These are phyloP conservation scores for Didymella exigua DNA, from an alignment of 2,329 filamentous ascomycete species.

Conservation along the genomic window DNA sequence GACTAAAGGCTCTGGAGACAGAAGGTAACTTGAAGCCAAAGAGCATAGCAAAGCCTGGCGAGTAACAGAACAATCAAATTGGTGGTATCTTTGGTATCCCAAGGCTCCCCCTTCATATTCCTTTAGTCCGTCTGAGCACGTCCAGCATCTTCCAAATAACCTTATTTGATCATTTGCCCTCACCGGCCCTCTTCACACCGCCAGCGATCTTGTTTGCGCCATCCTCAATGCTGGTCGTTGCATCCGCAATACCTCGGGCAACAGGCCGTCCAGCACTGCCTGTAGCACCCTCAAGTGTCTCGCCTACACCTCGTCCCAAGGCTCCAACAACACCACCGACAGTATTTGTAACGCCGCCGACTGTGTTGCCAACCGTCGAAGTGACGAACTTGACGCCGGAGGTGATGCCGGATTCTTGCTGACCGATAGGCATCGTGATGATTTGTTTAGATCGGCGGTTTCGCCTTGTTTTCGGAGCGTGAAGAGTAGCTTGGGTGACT, in stretches of 20 bases:
- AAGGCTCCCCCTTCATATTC: neutral
- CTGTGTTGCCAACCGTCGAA: constrained; percentile 61
- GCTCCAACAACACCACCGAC: constrained; percentile 60
- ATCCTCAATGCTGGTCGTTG: constrained; percentile 54
- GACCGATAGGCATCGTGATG: constrained; percentile 42
- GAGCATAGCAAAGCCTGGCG: neutral
- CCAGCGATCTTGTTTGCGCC: constrained; percentile 51
- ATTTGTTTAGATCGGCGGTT: neutral
- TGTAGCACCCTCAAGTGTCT: constrained; percentile 54
- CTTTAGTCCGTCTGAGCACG: neutral
- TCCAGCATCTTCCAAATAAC: neutral
- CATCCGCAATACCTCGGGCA: constrained; percentile 51
- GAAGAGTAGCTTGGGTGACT: neutral
- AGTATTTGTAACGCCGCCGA: constrained; percentile 60
- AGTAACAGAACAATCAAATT: neutral
- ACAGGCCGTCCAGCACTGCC: constrained; percentile 51
- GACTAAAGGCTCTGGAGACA: neutral
- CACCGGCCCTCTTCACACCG: constrained; percentile 55
- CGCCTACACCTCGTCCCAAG: constrained; percentile 52
- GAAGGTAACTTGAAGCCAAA: neutral
- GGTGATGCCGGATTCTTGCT: constrained; percentile 53
- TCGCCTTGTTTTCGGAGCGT: neutral
- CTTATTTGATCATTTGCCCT: constrained; percentile 48
- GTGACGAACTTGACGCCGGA: constrained; percentile 62
- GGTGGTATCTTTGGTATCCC: constrained; percentile 3